Conservation (phyloP, 1,284 basidiomycete species). For the Irpex sp. region DNA sequence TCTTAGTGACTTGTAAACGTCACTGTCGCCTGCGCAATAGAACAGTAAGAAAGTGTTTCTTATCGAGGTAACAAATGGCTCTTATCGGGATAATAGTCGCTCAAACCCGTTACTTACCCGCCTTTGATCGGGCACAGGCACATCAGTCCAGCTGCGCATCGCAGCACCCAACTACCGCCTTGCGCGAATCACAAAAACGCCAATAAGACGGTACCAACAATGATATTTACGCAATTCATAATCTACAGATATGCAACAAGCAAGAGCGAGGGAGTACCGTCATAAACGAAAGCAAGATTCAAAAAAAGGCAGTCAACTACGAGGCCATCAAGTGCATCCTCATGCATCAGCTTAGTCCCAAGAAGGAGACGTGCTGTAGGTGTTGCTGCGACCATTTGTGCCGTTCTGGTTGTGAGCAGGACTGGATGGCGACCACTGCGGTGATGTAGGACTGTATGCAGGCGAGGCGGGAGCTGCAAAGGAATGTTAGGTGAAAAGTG, state of each 20-base stretch:
- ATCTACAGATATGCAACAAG: conserved; percentile 19
- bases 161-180: background rate
- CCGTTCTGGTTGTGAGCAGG: conserved; percentile 56
- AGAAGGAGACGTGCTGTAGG: conserved; percentile 53
- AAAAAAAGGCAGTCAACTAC: conserved; percentile 2
- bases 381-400: conserved; percentile 33
- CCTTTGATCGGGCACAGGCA: background rate
- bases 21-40: background rate
- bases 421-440: conserved; percentile 77
- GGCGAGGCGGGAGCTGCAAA: conserved; percentile 73
- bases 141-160: background rate
- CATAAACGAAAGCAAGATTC: conserved; percentile 12
- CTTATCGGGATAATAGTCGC: background rate
- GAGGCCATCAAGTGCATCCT: background rate
- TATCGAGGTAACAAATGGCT: background rate
- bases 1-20: background rate
- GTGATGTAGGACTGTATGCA: conserved; percentile 80
- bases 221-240: conserved; percentile 7
- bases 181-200: background rate
- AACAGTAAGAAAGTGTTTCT: background rate
- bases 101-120: background rate
- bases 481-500: conserved; percentile 15
- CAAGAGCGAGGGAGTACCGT: conserved; percentile 17
- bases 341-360: conserved; percentile 40
- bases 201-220: background rate